phyloP scores from a whole-genome alignment of 2,329 filamentous ascomycete species.

The Arthrocladium fulminans region DNA sequence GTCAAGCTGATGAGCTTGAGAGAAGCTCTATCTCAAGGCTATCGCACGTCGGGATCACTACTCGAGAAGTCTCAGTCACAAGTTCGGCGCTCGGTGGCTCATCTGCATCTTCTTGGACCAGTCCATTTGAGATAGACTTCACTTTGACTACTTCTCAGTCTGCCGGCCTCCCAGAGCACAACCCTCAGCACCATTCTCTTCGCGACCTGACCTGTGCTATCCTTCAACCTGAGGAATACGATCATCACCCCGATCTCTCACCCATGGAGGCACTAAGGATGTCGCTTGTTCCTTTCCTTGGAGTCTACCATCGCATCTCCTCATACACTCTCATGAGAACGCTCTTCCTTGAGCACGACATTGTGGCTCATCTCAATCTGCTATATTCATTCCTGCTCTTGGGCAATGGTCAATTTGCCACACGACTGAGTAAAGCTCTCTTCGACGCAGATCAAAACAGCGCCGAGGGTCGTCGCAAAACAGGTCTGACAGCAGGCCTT shows the following conservation, averaged over 20 bases:
- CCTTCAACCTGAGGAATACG: conserved; percentile 2
- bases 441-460: conserved; percentile 77
- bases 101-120: neutral
- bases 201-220: conserved; percentile 7
- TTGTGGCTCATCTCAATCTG: conserved; percentile 63
- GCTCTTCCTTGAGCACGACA: conserved; percentile 63
- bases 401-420: conserved; percentile 74
- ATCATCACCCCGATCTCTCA: conserved; percentile 8
- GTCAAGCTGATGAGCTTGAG: neutral
- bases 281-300: conserved; percentile 66
- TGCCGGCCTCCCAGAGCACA: neutral
- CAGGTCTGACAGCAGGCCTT: conserved; percentile 68
- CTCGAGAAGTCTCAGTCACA: neutral
- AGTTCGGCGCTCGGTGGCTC: neutral
- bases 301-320: conserved; percentile 65
- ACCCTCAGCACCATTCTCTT: conserved; percentile 9
- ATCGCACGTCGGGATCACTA: neutral
- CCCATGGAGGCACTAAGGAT: conserved; percentile 39
- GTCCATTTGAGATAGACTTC: conserved; percentile 10
- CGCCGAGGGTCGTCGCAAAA: conserved; percentile 62
- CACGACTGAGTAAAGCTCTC: conserved; percentile 68
- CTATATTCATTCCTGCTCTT: conserved; percentile 76
- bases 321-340: conserved; percentile 68
- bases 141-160: conserved; percentile 5
- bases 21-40: neutral